A percentile compares a stretch with the other conserved stretches of the same genome.
These are phyloP conservation scores for Penicillium verhagenii DNA, from an alignment of 495 filamentous ascomycete genomes.

Conservation along the genomic window DNA sequence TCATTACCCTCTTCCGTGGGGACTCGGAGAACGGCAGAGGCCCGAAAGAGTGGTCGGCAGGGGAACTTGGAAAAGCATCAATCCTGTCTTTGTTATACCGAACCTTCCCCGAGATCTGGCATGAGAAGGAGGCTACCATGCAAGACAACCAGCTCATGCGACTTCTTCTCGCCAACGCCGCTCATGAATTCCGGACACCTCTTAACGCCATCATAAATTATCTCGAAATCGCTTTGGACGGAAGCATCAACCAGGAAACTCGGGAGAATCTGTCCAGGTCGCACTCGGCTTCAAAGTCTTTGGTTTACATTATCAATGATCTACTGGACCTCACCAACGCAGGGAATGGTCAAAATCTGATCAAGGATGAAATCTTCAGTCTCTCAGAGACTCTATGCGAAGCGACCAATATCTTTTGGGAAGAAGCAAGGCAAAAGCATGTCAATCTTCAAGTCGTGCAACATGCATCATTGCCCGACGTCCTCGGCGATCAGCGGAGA, in stretches of 20 bases:
- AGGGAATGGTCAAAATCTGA: conserved; percentile 72
- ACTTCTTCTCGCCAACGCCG: conserved; percentile 80
- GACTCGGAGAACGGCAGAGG: conserved; percentile 8
- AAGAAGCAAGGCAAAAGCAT: conserved; percentile 71
- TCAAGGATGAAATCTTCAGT: conserved; percentile 79
- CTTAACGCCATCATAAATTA: conserved; percentile 95
- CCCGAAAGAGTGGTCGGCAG: conserved; percentile 34
- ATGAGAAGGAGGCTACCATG: conserved; percentile 79
- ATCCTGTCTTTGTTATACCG: conserved; percentile 85
- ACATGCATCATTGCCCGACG: conserved; percentile 68
- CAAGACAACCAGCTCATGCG: conserved; percentile 76
- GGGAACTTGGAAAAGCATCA: conserved; percentile 74
- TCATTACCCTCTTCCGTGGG: conserved; percentile 78
- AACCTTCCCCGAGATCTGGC: conserved; percentile 83
- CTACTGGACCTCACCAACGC: conserved; percentile 85
- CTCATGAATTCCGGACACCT: conserved; percentile 87
- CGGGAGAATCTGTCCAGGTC: conserved; percentile 81
- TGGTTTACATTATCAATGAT: conserved; percentile 93
- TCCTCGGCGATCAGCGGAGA: conserved; percentile 81
- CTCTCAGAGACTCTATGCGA: conserved; percentile 69
- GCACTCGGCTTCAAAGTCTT: conserved; percentile 86
- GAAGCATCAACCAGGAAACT: conserved; percentile 73
- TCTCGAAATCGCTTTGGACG: conserved; percentile 85
- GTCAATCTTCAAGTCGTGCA: conserved; percentile 66
- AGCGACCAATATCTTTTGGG: conserved; percentile 69